These are phyloP conservation scores for Phytophthora podocarpi DNA, from an alignment of 352 stramenopile species.

Conservation along the genomic window DNA sequence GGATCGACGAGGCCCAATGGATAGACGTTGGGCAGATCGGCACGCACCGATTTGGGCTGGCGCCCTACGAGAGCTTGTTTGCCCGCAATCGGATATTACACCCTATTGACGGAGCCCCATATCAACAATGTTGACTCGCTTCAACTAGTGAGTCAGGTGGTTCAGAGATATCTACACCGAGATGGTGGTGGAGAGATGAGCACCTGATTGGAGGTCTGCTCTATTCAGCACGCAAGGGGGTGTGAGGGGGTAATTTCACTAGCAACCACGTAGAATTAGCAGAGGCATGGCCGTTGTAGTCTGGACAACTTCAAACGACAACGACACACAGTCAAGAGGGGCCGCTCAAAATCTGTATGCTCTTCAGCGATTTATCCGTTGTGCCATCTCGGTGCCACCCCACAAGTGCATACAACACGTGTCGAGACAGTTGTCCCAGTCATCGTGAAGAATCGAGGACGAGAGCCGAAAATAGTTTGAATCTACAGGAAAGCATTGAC, in stretches of 20 bases:
- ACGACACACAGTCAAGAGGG: constrained; percentile 7
- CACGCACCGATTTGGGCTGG: constrained; percentile 26
- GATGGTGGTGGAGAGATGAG: constrained; percentile 20
- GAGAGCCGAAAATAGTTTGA: constrained; percentile 21
- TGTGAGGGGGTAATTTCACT: constrained; percentile 12
- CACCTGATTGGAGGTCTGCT: constrained; percentile 16
- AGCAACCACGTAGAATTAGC: constrained; percentile 5
- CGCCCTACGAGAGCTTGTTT: constrained; percentile 5
- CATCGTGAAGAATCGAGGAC: constrained; percentile 19
- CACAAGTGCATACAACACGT: constrained; percentile 14
- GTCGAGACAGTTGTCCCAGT: not conserved
- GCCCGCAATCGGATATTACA: constrained; percentile 17
- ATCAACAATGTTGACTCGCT: constrained; percentile 7
- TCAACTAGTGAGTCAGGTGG: constrained; percentile 32
- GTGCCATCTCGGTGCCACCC: not conserved
- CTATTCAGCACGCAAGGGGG: constrained; percentile 32
- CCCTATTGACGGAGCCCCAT: not conserved
- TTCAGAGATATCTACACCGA: constrained; percentile 22
- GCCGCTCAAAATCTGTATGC: constrained; percentile 15
- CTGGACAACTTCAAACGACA: constrained; percentile 12
- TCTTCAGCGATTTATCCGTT: constrained; percentile 14
- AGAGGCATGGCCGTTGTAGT: not conserved
- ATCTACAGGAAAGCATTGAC: constrained; percentile 6
- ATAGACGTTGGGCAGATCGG: constrained; percentile 17
- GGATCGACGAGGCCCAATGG: constrained; percentile 24